Evolutionary conservation across 352 stramenopile species (phyloP), one percentile per base, ranked within the genome.

Genomic region (Saprolegnia diclina): DNA sequence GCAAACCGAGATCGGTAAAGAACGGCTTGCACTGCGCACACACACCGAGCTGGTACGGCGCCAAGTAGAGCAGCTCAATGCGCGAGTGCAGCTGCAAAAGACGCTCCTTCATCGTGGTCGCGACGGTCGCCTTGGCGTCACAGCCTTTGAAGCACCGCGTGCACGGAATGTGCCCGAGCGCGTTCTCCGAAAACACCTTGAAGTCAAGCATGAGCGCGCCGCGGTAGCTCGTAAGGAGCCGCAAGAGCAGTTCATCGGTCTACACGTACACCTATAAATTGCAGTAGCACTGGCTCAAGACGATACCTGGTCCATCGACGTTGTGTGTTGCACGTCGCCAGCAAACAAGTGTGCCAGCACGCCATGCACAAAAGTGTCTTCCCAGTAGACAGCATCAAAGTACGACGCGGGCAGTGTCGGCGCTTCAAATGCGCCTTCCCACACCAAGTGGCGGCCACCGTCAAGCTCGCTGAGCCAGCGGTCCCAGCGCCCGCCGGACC

Each of bases 131-230:
- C 26, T 61, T 61, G 22, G 53, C 29, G 35, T 61, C 29, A 22
- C 53, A 61, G n/a, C 53, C 53, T 42, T 61, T 61, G 53, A 61
- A 61, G 53, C 53, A 61, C 19, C 53, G 53, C 22, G 26, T 35
- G 26, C 53, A 61, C 29, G 53, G 53, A n/a, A 61, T 29, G 26
- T 61, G 53, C 6, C 14, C 26, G 5, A 61, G 53, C 22, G 53
- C 26, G 26, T 61, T 42, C 9, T 61, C 53, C 4, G 53, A 61
- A 37, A 42, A 29, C 1, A 61, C 53, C 35, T 61, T 61, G 16
- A 61, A 61, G 9, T 61, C 53, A 3, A 61, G 26, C 13, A 37
- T 22, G 24, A 61, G 53, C 24, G 53, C 22, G 19, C 19, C 22
- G 19, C 19, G n/a, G 19, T 61, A 29, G 13, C 35, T 42, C 19